Base-by-base conservation (phyloP, 441 rosid genomes). In the Pelargonium hybrid region DNA sequence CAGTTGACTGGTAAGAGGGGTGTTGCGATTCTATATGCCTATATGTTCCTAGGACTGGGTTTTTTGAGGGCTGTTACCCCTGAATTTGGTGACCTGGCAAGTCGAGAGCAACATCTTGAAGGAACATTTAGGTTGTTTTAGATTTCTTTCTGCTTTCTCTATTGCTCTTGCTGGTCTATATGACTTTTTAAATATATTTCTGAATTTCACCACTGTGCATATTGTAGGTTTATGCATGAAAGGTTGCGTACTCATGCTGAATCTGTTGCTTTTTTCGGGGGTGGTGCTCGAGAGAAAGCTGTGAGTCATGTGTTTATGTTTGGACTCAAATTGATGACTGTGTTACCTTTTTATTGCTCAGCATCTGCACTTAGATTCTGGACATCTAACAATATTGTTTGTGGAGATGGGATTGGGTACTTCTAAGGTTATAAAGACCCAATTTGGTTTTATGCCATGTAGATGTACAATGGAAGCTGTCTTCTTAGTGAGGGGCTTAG, bases 241-340 rank as follows among this genome's bases (percentile, higher is more conserved):
- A 88, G 99, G 76, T 77, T 96, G 79, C 85, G 93, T 64, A 85
- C 92, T 10, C 99, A 96, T 87, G 99, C 98, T 20, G 99, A 96
- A 77, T 96, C 98, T 68, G 86, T 96, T 73, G 98, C 99, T 69
- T 96, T 96, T 87, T 96, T 96, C 83, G 99, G 99, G 74, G 99
- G 99, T 69, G 99, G 99, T 76, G 87, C 93, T 72, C 87, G 99
- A 77, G 99, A 95, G 85, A 92, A 87, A 85, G 84, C 88, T 83
- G 99, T 95, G 87, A 95, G 96, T 78, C 66, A 66, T 80, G 26
- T 63, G 52, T 37, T 71, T 74, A 4, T 25, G 29, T 72, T 64
- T 66, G 31, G 15, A 63, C 71, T 65, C 65, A 39, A 69, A 11
- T 25, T 68, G 68, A 50, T 69, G 37, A 13, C 39, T 71, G 45